phyloP scores from a whole-genome alignment of 805 yeast genomes.

The Metschnikowia gelsemii region DNA sequence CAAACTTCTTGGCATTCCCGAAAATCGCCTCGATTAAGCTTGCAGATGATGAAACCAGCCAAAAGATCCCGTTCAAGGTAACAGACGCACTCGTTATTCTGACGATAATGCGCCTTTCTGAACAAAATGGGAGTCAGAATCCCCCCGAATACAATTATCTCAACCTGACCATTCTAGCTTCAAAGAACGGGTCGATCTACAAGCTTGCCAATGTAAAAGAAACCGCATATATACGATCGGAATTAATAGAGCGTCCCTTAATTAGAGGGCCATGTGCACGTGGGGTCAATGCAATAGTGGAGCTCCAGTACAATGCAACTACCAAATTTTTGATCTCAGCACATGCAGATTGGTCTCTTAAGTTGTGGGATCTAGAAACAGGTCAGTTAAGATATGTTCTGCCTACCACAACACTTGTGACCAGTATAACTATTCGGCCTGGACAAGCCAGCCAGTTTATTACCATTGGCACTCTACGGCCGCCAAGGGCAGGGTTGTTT shows the following conservation, averaged over 20 bases:
- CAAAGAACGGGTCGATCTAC: conserved; percentile 12
- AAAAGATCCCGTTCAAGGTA: conserved; percentile 1
- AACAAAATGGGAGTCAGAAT: conserved; percentile 9
- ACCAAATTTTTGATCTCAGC: conserved; percentile 14
- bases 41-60: background rate
- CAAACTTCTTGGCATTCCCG: conserved; percentile 22
- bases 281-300: conserved; percentile 11
- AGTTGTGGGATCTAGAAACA: conserved; percentile 15
- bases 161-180: conserved; percentile 13
- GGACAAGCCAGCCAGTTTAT: conserved; percentile 14
- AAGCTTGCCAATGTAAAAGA: conserved; percentile 14
- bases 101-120: conserved; percentile 4
- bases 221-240: conserved; percentile 2
- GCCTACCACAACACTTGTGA: conserved; percentile 17
- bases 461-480: conserved; percentile 14
- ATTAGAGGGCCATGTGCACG: conserved; percentile 7
- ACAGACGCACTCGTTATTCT: conserved; percentile 6
- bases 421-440: conserved; percentile 14
- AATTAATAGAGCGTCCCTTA: background rate
- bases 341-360: conserved; percentile 19
- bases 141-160: conserved; percentile 19
- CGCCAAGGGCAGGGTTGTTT: conserved; percentile 13
- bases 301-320: conserved; percentile 9
- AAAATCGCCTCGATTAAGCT: conserved; percentile 17
- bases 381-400: conserved; percentile 9